Evolutionary conservation across 75 land plant genomes (phyloP), one percentile per base, ranked within the genome.

Genomic region (Pinus taeda): DNA sequence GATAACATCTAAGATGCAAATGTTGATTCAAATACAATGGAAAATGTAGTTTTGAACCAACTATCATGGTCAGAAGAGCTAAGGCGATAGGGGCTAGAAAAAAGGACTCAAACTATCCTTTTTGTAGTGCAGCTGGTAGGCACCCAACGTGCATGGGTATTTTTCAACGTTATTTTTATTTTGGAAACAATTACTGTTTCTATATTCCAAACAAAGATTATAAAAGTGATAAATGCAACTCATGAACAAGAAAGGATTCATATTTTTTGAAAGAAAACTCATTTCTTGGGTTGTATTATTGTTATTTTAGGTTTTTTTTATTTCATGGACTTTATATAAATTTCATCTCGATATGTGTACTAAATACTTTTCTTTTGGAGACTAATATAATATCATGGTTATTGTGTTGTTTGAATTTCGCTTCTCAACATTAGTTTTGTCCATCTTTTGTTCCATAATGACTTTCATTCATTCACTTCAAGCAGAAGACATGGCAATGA

Each of bases 91-190:
- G 85, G 88, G 14, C 82, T 85, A 24, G 98, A 87, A 80, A 91
- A 78, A 55, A 92, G 99, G 98, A 78, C 90, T 63, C 74, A 86
- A 59, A 64, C 83, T 56, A 79, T 78, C 58, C 82, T 90, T 57
- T 22, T 85, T 73, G 36, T 89, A 26, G 81, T 87, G 62, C 83
- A 81, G 57, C 62, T 92, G 81, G 95, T 88, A 24, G 93, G 98
- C 26, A 93, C 93, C 61, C 95, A 89, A 69, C 84, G 92, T 69
- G 93, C 99, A 58, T 97, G 98, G 98, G 80, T 86, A 33, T 81
- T 97, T 62, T 93, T 97, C 84, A 97, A 88, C 78, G 66, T 91
- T 37, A 42, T 93, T 57, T 97, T 97, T 81, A 83, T 95, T 24
- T 57, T 88, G 76, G 99, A 97, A 79, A 90, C 90, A 29, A 85